Base-by-base conservation (phyloP, 108 stramenopile genomes). In the Poteriospumella lacustris region DNA sequence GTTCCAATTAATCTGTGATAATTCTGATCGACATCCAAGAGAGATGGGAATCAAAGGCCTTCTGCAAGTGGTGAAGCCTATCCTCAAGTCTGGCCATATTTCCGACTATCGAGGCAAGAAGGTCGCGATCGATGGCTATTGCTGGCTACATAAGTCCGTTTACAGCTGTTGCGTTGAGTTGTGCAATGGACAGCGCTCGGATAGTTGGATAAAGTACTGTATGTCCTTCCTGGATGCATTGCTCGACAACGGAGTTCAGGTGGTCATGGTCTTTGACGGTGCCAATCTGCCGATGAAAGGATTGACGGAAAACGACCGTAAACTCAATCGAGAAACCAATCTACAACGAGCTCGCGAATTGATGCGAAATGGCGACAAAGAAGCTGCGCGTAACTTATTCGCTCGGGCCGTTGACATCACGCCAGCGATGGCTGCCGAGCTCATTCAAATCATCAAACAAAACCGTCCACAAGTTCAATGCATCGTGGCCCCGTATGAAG, bases 401-500 rank as follows among this genome's bases (percentile, higher is more conserved):
- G 69, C 77, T 0, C 72, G 67, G 68, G 76, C 75, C 0, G 82
- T 81, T 2, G 70, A 82, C 41, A 76, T 78, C 2, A 78, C 70
- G 28, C 70, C 70, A 3, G 9, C 3, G 12, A 73, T 73, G 70
- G 70, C 70, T 9, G 70, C 40, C 36, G 9, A 73, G 31, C 47
- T 81, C 78, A 81, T 83, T 40, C 82, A 82, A 41, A 75, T 33
- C 24, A 33, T 78, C 43, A 19, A 39, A 5, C 26, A 29, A 19
- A 5, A 24, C 76, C 26, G 31, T 3, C 70, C 73, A 43, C 68
- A 43, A 0, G 78, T 83, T 15, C 33, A 79, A 62, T 78, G 76
- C 39, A 76, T 83, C 36, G 82, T 83, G 1, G 78, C 82, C 34
- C 82, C 82, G 0, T 83, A 83, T 78, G 82, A 83, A 78, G 82